These are phyloP conservation scores for Botrytis fragariae DNA, from an alignment of 2,329 filamentous ascomycete genomes.

Conservation along the genomic window DNA sequence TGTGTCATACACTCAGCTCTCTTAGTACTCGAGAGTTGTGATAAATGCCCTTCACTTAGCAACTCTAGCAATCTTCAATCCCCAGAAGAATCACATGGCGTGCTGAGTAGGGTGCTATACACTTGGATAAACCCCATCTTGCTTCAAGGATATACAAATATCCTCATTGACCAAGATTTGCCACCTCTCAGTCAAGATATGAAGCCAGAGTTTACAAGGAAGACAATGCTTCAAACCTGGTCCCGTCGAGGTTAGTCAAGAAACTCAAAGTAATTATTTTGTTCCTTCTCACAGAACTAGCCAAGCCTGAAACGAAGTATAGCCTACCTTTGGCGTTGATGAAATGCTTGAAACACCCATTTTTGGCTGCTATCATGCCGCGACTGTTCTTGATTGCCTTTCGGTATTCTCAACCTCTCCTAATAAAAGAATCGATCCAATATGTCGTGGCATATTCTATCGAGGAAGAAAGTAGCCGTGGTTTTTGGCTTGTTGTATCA, in stretches of 20 bases:
- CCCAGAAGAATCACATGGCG: conserved; percentile 25
- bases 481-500: conserved; percentile 10
- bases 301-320: conserved; percentile 29
- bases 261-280: neutral
- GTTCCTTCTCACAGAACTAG: conserved; percentile 15
- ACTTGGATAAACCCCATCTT: conserved; percentile 32
- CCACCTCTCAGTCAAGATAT: conserved; percentile 27
- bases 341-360: conserved; percentile 34
- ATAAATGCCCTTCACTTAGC: conserved; percentile 16
- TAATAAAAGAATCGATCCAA: conserved; percentile 42
- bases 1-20: conserved; percentile 10
- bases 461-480: conserved; percentile 6
- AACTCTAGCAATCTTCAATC: conserved; percentile 9
- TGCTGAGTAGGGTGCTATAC: conserved; percentile 27
- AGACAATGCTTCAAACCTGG: conserved; percentile 24
- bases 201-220: conserved; percentile 23
- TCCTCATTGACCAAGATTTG: conserved; percentile 27
- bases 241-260: conserved; percentile 24
- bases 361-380: conserved; percentile 39
- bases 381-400: conserved; percentile 43
- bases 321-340: conserved; percentile 39
- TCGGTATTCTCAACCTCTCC: conserved; percentile 43
- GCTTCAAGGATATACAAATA: conserved; percentile 24
- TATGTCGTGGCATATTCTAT: conserved; percentile 31
- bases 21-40: conserved; percentile 23